phyloP scores from a whole-genome alignment of 306 rosid genomes.

The Quercus dentata region DNA sequence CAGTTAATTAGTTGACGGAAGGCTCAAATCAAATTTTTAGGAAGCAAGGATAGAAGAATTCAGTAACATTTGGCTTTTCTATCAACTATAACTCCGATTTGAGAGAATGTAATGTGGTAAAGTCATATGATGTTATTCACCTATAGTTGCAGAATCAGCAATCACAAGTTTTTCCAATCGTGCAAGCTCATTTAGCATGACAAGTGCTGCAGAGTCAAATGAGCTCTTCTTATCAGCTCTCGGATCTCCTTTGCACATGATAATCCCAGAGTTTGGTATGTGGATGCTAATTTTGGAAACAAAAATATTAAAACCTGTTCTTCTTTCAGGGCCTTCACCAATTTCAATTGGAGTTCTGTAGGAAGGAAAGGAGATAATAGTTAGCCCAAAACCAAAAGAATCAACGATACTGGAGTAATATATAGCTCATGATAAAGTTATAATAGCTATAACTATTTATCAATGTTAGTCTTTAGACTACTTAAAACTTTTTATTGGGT shows the following conservation, averaged over 20 bases:
- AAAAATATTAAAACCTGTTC: constrained; percentile 50
- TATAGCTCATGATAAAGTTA: too few species aligned
- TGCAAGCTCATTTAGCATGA: constrained; percentile 62
- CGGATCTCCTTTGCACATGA: constrained; percentile 67
- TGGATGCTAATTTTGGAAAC: constrained; percentile 48
- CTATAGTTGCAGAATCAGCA: not conserved
- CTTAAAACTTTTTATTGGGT: too few species aligned
- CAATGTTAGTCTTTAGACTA: too few species aligned
- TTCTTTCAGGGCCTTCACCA: constrained; percentile 46
- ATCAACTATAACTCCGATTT: too few species aligned
- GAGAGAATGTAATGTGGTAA: too few species aligned
- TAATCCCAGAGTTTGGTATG: constrained; percentile 56
- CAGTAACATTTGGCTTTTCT: too few species aligned
- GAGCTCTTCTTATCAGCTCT: constrained; percentile 85
- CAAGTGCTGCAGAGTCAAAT: constrained; percentile 66
- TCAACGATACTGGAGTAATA: not conserved
- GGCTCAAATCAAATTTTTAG: too few species aligned
- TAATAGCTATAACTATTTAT: too few species aligned
- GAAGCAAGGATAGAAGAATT: too few species aligned
- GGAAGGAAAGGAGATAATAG: not conserved
- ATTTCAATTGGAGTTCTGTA: constrained; percentile 42
- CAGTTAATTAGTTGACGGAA: too few species aligned
- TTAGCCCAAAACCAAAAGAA: not conserved
- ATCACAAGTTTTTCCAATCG: constrained; percentile 50
- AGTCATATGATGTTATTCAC: too few species aligned